A percentile compares a stretch with the other conserved stretches of the same genome.
These are phyloP conservation scores for Botrytis cinerea DNA, from an alignment of 2,329 filamentous ascomycete species.

Conservation along the genomic window DNA sequence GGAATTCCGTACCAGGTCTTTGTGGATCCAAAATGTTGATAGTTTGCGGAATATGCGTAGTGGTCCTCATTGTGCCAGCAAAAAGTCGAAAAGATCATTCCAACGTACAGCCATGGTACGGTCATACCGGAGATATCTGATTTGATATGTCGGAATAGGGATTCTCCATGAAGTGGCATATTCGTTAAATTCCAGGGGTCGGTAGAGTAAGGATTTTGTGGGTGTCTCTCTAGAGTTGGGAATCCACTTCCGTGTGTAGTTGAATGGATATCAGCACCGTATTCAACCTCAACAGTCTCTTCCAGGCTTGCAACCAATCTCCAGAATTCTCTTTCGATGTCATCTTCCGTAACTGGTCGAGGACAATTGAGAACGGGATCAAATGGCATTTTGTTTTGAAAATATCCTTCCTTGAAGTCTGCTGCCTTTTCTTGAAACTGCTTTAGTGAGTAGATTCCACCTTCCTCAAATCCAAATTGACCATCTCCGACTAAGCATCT, in stretches of 20 bases:
- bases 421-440: conserved; percentile 96
- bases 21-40: conserved; percentile 96
- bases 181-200: conserved; percentile 97
- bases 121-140: conserved; percentile 99
- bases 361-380: conserved; percentile 81
- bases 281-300: conserved; percentile 96
- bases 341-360: conserved; percentile 84
- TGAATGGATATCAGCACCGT: conserved; percentile 96
- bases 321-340: conserved; percentile 97
- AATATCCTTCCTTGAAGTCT: conserved; percentile 93
- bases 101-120: conserved; percentile 97
- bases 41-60: conserved; percentile 96
- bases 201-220: conserved; percentile 79
- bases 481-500: conserved; percentile 93
- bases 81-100: conserved; percentile 99
- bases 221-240: conserved; percentile 88
- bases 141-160: conserved; percentile 95
- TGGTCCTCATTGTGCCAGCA: conserved; percentile 99
- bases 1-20: conserved; percentile 99
- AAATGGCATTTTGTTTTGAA: conserved; percentile 84
- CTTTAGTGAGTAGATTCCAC: conserved; percentile 89
- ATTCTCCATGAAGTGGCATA: conserved; percentile 85
- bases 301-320: conserved; percentile 89
- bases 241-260: conserved; percentile 98
- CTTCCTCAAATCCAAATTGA: conserved; percentile 96